Conservation (phyloP, 2,329 filamentous ascomycete genomes). For the Sporothrix brunneoviolacea region DNA sequence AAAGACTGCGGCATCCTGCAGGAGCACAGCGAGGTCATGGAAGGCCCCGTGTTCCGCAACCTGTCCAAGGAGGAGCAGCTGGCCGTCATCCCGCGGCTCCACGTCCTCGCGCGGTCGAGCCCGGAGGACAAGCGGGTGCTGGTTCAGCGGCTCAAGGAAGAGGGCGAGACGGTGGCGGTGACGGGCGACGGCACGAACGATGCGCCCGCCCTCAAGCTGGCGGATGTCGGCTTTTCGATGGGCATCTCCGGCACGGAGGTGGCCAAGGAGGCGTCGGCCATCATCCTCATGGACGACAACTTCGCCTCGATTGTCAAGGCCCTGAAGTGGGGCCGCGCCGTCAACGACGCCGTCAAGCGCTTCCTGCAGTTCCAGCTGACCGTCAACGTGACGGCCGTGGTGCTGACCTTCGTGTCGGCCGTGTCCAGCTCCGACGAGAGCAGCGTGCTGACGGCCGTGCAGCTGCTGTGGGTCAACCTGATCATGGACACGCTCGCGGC, state of each 20-base stretch:
- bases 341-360: slow-evolving; percentile 71
- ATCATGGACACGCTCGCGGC: slow-evolving; percentile 97
- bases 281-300: slow-evolving; percentile 84
- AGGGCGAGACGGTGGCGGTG: slow-evolving; percentile 72
- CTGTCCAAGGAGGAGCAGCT: slow-evolving; percentile 59
- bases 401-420: slow-evolving; percentile 81
- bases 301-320: slow-evolving; percentile 82
- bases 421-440: slow-evolving; percentile 62
- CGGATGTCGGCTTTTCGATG: slow-evolving; percentile 82
- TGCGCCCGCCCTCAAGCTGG: slow-evolving; percentile 71
- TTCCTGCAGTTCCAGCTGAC: slow-evolving; percentile 74
- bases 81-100: slow-evolving; percentile 60
- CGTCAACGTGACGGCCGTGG: slow-evolving; percentile 86
- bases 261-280: slow-evolving; percentile 77
- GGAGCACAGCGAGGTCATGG: slow-evolving; percentile 62
- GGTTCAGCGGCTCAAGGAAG: slow-evolving; percentile 63
- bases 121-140: slow-evolving; percentile 71
- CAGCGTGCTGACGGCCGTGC: slow-evolving; percentile 80
- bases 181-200: slow-evolving; percentile 83
- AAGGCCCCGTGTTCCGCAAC: slow-evolving; percentile 72
- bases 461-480: slow-evolving; percentile 91
- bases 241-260: slow-evolving; percentile 78
- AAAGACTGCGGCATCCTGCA: slow-evolving; percentile 71
- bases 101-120: slow-evolving; percentile 67
- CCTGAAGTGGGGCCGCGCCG: slow-evolving; percentile 70